A percentile compares a stretch with the other conserved stretches of the same genome.
Conservation (phyloP, 768 basidiomycete species). For the Trametes maxima region DNA sequence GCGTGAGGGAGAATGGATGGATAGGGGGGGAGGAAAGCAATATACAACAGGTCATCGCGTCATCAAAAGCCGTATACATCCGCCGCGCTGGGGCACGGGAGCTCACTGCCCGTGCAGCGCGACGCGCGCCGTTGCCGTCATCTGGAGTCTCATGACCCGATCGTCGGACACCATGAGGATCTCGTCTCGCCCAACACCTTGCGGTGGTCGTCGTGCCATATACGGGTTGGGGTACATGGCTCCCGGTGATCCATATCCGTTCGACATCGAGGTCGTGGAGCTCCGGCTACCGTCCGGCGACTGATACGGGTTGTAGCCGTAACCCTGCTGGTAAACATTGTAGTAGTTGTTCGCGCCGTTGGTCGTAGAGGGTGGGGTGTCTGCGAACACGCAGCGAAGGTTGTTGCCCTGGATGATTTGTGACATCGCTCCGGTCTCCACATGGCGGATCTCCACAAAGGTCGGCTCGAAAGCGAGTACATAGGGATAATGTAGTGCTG, state of each 20-base stretch:
- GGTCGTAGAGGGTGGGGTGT: constrained; percentile 86
- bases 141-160: constrained; percentile 70
- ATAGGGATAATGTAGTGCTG: constrained; percentile 95
- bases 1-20: background rate
- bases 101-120: constrained; percentile 10
- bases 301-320: constrained; percentile 39
- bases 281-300: constrained; percentile 31
- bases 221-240: constrained; percentile 47
- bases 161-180: constrained; percentile 92
- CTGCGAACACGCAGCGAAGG: constrained; percentile 88
- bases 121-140: constrained; percentile 37
- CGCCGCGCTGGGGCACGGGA: background rate
- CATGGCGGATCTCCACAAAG: constrained; percentile 95
- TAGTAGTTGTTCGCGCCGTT: constrained; percentile 49
- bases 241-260: constrained; percentile 25
- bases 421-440: constrained; percentile 87
- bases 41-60: constrained; percentile 21
- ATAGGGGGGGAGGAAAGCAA: constrained; percentile 8
- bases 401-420: constrained; percentile 96
- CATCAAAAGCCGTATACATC: constrained; percentile 10
- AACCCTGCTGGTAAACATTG: constrained; percentile 37
- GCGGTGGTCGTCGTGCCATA: constrained; percentile 42
- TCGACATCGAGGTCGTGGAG: constrained; percentile 24
- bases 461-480: constrained; percentile 95
- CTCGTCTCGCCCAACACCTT: constrained; percentile 67